These are phyloP conservation scores for Pugionium dolabratum DNA, from an alignment of 345 rosid species.

Conservation along the genomic window DNA sequence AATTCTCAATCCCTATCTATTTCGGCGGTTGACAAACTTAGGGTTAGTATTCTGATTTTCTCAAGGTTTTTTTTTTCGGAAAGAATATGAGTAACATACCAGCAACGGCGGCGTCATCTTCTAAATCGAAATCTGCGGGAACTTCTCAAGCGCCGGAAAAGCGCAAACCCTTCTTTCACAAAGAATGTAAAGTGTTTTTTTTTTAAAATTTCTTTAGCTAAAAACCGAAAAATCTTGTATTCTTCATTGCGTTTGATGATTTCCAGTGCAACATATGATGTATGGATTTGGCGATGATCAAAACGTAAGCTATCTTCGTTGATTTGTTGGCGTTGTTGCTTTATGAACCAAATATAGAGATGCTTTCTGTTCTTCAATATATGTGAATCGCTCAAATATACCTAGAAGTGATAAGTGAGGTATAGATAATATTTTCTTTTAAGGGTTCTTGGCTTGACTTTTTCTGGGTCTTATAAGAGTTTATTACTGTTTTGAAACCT, in stretches of 20 bases:
- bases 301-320: conserved; percentile 55
- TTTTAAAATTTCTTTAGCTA: background rate
- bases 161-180: conserved; percentile 82
- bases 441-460: background rate
- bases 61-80: background rate
- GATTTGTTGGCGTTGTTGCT: background rate
- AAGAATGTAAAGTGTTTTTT: conserved; percentile 59
- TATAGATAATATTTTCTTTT: too few relatives aligned
- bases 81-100: conserved; percentile 45
- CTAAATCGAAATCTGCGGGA: conserved; percentile 63
- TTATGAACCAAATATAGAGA: background rate
- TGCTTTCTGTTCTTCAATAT: background rate
- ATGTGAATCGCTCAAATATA: background rate
- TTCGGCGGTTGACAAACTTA: background rate
- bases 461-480: background rate
- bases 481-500: background rate
- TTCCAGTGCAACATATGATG: conserved; percentile 93
- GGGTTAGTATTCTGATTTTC: conserved; percentile 3
- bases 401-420: background rate
- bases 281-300: conserved; percentile 91
- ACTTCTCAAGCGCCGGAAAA: conserved; percentile 76
- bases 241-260: conserved; percentile 6
- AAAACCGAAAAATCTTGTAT: background rate
- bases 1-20: background rate
- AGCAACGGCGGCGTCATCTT: conserved; percentile 44